phyloP scores from a whole-genome alignment of 768 basidiomycete genomes.

The Russula brevipes region DNA sequence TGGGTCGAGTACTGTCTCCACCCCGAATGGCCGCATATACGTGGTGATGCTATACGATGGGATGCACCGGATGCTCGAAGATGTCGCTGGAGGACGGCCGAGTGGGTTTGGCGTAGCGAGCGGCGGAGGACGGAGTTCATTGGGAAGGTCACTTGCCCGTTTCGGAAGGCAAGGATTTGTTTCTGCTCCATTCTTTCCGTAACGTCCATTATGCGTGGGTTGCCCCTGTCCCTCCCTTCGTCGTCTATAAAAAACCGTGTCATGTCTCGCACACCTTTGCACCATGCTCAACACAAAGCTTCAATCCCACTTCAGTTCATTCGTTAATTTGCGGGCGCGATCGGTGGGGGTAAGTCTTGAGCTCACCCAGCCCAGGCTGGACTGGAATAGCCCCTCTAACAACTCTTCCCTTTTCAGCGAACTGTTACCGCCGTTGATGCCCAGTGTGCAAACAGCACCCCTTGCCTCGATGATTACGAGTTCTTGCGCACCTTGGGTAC shows the following conservation, averaged over 20 bases:
- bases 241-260: background rate
- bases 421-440: background rate
- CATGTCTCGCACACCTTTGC: background rate
- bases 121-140: conserved; percentile 18
- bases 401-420: background rate
- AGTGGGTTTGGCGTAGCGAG: background rate
- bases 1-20: conserved; percentile 9
- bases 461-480: conserved; percentile 20
- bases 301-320: conserved; percentile 9
- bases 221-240: background rate
- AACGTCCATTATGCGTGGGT: too few species aligned
- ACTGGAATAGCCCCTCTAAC: background rate
- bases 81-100: background rate
- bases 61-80: background rate
- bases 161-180: background rate
- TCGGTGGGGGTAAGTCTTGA: background rate
- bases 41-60: background rate
- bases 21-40: background rate
- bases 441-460: background rate
- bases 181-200: background rate
- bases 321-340: background rate
- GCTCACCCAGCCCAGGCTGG: background rate
- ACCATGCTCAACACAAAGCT: conserved; percentile 11
- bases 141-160: conserved; percentile 15
- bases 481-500: conserved; percentile 8